A percentile compares a stretch with the other conserved stretches of the same genome.
Conservation (phyloP, 1,284 basidiomycete genomes). For the Austropuccinia psidii region DNA sequence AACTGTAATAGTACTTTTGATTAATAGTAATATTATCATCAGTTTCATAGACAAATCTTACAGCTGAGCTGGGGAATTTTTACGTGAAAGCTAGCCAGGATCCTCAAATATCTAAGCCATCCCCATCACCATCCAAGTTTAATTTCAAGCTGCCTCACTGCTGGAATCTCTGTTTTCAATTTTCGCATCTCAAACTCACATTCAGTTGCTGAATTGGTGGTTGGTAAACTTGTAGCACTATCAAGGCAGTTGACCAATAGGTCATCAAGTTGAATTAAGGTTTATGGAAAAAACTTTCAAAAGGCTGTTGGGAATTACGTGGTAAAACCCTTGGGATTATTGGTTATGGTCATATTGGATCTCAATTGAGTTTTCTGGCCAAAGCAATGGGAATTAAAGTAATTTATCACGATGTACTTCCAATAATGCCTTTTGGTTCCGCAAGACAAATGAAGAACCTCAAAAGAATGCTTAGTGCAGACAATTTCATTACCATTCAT, state of each 20-base stretch:
- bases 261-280: slow-evolving; percentile 78
- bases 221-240: slow-evolving; percentile 85
- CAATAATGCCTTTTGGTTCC: slow-evolving; percentile 94
- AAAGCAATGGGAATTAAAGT: slow-evolving; percentile 96
- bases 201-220: slow-evolving; percentile 96
- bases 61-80: too few species aligned
- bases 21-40: too few species aligned
- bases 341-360: slow-evolving; percentile 97
- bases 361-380: slow-evolving; percentile 92
- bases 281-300: slow-evolving; percentile 98
- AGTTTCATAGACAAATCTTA: too few species aligned
- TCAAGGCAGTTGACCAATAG: slow-evolving; percentile 92
- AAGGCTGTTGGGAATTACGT: slow-evolving; percentile 94
- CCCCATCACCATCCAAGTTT: slow-evolving; percentile 99
- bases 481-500: slow-evolving; percentile 94
- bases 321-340: slow-evolving; percentile 97
- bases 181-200: slow-evolving; percentile 99
- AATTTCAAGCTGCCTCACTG: slow-evolving; percentile 71
- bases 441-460: slow-evolving; percentile 83
- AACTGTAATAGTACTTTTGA: too few species aligned
- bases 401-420: slow-evolving; percentile 89
- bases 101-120: too few species aligned
- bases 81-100: too few species aligned
- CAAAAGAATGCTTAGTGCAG: slow-evolving; percentile 63
- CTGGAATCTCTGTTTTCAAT: slow-evolving; percentile 97